Conservation (phyloP, 495 filamentous ascomycete species). For the Pseudevernia furfuracea region DNA sequence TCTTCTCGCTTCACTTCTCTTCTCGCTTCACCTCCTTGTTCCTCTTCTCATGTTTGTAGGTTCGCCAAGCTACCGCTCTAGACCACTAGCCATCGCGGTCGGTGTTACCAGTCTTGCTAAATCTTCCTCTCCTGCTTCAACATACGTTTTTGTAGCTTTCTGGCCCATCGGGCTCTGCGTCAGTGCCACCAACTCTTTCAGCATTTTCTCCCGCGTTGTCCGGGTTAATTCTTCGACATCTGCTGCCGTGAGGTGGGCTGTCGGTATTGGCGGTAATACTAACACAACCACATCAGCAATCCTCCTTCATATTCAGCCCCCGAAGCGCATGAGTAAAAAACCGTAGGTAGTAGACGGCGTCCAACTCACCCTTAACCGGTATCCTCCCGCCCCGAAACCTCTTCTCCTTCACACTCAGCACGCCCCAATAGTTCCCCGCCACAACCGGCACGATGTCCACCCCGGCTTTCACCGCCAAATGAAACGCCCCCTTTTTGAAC, state of each 20-base stretch:
- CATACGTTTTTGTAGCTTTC: constrained; percentile 13
- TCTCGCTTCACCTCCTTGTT: background rate
- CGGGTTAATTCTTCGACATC: constrained; percentile 78
- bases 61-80: background rate
- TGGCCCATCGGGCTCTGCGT: constrained; percentile 34
- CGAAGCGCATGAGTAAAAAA: background rate
- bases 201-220: constrained; percentile 68
- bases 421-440: constrained; percentile 71
- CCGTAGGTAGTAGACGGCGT: constrained; percentile 3
- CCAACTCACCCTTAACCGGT: constrained; percentile 64
- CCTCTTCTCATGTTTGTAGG: background rate
- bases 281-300: constrained; percentile 17
- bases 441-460: constrained; percentile 70
- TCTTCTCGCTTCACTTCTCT: background rate
- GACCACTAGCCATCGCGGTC: background rate
- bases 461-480: constrained; percentile 86
- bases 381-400: constrained; percentile 71
- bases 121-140: constrained; percentile 12
- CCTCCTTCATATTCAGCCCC: background rate
- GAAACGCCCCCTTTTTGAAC: constrained; percentile 98
- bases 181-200: constrained; percentile 60
- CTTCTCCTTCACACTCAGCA: constrained; percentile 61
- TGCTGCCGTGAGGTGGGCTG: constrained; percentile 62
- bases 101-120: constrained; percentile 7
- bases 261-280: constrained; percentile 82